phyloP scores from a whole-genome alignment of 202 grass and related monocot species.

The Eragrostis tef region DNA sequence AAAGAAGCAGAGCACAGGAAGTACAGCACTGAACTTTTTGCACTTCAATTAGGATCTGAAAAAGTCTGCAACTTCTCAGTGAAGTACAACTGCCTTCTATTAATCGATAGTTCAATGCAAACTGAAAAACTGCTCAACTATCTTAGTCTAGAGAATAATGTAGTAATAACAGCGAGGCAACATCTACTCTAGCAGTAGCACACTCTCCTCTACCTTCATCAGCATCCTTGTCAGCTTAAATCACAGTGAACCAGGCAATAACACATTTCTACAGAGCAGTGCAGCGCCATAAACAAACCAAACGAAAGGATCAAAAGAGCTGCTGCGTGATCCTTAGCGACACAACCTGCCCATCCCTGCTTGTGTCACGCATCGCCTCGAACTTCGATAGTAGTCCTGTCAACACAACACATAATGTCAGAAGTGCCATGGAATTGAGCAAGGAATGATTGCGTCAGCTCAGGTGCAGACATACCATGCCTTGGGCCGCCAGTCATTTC shows the following conservation, averaged over 20 bases:
- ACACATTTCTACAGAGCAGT: conserved; percentile 32
- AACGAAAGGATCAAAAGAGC: conserved; percentile 60
- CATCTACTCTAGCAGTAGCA: conserved; percentile 26
- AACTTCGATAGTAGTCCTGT: conserved; percentile 70
- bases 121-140: conserved; percentile 10
- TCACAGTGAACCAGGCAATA: conserved; percentile 32
- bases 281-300: conserved; percentile 36
- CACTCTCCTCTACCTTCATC: background rate
- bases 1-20: background rate
- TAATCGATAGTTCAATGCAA: conserved; percentile 15
- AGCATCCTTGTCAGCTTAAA: conserved; percentile 31
- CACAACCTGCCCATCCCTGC: conserved; percentile 62
- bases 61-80: background rate
- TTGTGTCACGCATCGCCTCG: conserved; percentile 66
- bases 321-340: conserved; percentile 80
- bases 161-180: background rate
- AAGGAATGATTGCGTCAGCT: conserved; percentile 3
- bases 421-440: background rate
- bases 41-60: too few species aligned
- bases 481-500: conserved; percentile 54
- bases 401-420: conserved; percentile 6
- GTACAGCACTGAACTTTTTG: too few species aligned
- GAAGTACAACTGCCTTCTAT: conserved; percentile 14
- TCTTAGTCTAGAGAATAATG: conserved; percentile 1
- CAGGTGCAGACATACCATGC: conserved; percentile 58